Base-by-base conservation (phyloP, 2,329 filamentous ascomycete genomes). In the Pseudocercospora fijiensis region DNA sequence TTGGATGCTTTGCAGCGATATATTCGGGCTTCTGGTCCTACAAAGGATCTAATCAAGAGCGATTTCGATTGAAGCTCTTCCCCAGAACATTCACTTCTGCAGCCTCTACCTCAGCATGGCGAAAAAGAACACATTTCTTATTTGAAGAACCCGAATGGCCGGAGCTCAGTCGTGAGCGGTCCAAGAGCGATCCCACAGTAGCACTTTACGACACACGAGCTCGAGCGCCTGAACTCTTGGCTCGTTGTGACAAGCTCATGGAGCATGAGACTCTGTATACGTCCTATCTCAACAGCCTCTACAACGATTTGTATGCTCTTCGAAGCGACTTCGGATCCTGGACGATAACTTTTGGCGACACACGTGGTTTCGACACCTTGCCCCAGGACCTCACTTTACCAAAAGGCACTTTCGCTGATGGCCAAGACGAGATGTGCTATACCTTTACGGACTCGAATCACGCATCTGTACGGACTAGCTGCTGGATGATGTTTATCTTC, bases 51-150 rank as follows among this genome's bases (percentile, higher is more conserved):
- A 16, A 20, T 52, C 9, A 24, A 60, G 22, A 60, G 20, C 16
- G 58, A 60, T 4, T 60, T 51, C 26, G 58, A 60, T 24, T 60
- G 58, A 24, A 51, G 9, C 58, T 60, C 13, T 60, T 60, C 22
- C 58, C 22, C 58, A 60, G 43, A 52, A 30, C 30, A 33, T 60
- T 18, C 41, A 45, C 10, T 49, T 47, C 45, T 60, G 43, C 45
- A 28, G 37, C 16, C 28, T 60, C 5, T 60, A 60, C n/a, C 20
- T 37, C 11, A 45, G 47, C 30, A 57, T 57, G 18, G 53, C 53
- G 2, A 28, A 28, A 28, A n/a, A 28, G 28, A 3, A 30, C 43
- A 10, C 43, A 47, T 24, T 47, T 18, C 10, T 16, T 47, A 3
- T 47, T 47, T 18, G 43, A 47, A 47, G 43, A 47, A 24, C 43